Percentiles rank a stretch among this genome's conserved stretches.
Conservation (phyloP, 2,329 filamentous ascomycete genomes). For the Exophiala viscosa region DNA sequence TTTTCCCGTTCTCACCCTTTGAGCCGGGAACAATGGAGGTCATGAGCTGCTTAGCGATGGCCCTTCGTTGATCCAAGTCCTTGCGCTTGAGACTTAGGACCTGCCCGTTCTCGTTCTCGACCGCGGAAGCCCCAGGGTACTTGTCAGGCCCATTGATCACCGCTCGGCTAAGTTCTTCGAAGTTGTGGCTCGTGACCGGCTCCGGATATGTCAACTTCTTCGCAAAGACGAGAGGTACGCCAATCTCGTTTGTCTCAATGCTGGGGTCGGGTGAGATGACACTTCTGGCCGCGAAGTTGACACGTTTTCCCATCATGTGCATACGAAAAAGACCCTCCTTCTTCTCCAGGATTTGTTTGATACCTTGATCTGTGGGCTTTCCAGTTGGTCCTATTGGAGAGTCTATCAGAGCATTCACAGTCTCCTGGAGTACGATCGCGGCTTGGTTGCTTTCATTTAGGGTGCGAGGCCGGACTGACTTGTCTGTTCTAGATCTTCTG, state of each 20-base stretch:
- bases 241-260: conserved; percentile 98
- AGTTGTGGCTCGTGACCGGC: conserved; percentile 95
- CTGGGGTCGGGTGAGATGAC: conserved; percentile 98
- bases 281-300: conserved; percentile 95
- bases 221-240: conserved; percentile 96
- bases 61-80: conserved; percentile 79
- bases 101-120: conserved; percentile 93
- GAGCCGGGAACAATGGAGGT: conserved; percentile 73
- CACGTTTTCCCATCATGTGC: conserved; percentile 99
- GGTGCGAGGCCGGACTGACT: conserved; percentile 58
- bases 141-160: conserved; percentile 91
- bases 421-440: conserved; percentile 79
- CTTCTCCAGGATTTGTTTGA: conserved; percentile 97
- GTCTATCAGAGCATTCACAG: conserved; percentile 90
- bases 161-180: conserved; percentile 89
- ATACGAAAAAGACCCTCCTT: conserved; percentile 98
- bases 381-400: conserved; percentile 79
- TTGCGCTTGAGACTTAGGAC: conserved; percentile 85
- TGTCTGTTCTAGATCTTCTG: conserved; percentile 34
- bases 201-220: conserved; percentile 95
- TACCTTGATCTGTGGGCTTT: conserved; percentile 79
- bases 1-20: conserved; percentile 81
- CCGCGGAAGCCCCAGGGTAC: conserved; percentile 90
- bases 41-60: conserved; percentile 87
- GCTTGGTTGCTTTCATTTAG: conserved; percentile 70